Percentiles rank a stretch among this genome's conserved stretches.
phyloP scores from a whole-genome alignment of 192 early-diverging fungal species.

The Backusella sp. region DNA sequence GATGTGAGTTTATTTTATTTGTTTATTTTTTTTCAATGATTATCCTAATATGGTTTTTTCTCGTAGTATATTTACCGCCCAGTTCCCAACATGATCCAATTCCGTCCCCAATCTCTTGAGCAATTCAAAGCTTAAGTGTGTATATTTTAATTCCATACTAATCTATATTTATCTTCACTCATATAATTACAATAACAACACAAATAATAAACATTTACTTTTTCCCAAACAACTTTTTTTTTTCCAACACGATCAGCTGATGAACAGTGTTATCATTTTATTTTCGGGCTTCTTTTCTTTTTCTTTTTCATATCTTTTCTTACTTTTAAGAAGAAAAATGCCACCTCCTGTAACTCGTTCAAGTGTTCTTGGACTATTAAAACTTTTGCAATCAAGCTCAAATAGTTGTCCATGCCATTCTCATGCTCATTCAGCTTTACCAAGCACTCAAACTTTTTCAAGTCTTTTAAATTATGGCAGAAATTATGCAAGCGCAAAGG shows the following conservation, averaged over 20 bases:
- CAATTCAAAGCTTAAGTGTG: background rate
- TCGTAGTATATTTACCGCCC: slow-evolving; percentile 36
- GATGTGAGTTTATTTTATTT: slow-evolving; percentile 43
- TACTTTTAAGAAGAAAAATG: slow-evolving; percentile 20
- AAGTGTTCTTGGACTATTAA: slow-evolving; percentile 30
- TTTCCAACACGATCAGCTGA: slow-evolving; percentile 9
- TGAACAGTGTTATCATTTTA: background rate
- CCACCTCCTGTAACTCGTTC: slow-evolving; percentile 35
- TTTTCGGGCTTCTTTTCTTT: background rate
- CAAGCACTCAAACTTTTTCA: slow-evolving; percentile 18
- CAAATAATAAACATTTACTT: background rate
- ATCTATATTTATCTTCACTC: background rate
- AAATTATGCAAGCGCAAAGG: slow-evolving; percentile 36
- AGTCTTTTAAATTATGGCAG: slow-evolving; percentile 34
- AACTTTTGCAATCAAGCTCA: slow-evolving; percentile 22
- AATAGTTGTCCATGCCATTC: slow-evolving; percentile 37
- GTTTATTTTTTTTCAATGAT: background rate
- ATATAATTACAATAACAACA: background rate
- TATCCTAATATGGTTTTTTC: background rate
- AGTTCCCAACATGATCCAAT: slow-evolving; percentile 38
- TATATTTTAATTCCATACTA: background rate
- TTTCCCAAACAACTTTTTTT: background rate
- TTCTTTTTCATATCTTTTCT: background rate
- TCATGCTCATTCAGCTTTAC: slow-evolving; percentile 27
- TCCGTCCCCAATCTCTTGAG: slow-evolving; percentile 14